phyloP scores from a whole-genome alignment of 345 rosid species.

The Acer negundo region DNA sequence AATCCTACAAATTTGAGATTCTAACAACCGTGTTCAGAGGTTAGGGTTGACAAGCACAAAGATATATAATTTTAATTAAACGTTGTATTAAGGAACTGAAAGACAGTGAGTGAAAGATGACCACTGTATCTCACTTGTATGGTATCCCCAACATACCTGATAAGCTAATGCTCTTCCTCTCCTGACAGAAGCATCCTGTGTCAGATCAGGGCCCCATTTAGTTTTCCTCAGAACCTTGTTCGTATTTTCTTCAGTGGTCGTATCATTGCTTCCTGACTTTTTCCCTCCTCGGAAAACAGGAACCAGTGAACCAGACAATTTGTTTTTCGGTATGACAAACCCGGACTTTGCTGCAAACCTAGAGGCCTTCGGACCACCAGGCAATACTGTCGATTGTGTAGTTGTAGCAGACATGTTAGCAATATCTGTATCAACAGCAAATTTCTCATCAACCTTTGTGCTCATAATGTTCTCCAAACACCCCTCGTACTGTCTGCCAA shows the following conservation, averaged over 20 bases:
- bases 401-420: constrained; percentile 43
- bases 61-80: not conserved
- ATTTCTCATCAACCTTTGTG: constrained; percentile 33
- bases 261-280: constrained; percentile 38
- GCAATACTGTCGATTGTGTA: constrained; percentile 35
- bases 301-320: constrained; percentile 79
- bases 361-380: constrained; percentile 57
- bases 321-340: constrained; percentile 92
- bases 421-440: constrained; percentile 27
- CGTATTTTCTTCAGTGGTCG: constrained; percentile 37
- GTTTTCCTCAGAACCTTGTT: constrained; percentile 68
- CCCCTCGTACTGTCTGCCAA: not conserved
- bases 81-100: not conserved
- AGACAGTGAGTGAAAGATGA: not conserved
- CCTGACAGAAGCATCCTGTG: constrained; percentile 63
- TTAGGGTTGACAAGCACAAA: not conserved
- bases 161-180: constrained; percentile 70
- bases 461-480: constrained; percentile 21
- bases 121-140: not conserved
- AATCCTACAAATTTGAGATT: constrained; percentile 10
- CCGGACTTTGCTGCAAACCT: constrained; percentile 79
- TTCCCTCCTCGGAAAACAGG: constrained; percentile 66
- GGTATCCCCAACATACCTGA: constrained; percentile 59
- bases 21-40: not conserved
- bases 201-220: constrained; percentile 83